Evolutionary conservation across 768 basidiomycete genomes (phyloP), one percentile per base, ranked within the genome.

Genomic region (Suillus subluteus): DNA sequence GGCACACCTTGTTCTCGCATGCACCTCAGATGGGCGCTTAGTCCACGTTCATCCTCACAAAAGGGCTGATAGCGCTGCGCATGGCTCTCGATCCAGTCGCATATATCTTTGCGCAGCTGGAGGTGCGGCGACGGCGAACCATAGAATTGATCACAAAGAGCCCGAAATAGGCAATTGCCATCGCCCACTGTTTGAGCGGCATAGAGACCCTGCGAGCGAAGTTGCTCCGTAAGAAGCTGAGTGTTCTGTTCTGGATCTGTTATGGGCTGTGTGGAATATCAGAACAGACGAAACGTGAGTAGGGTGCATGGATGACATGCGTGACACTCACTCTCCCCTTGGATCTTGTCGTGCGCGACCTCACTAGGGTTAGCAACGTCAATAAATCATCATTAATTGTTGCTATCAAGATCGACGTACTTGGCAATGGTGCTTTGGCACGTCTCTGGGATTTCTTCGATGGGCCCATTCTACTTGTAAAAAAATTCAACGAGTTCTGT

Each of bases 131-230:
- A 84, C 15, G 89, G 87, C 3, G 90, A 83, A 67, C 95, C 95
- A 70, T 90, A 88, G 21, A 95, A 82, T 76, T 97, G 95, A 79
- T 97, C 95, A 56, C 91, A 89, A 64, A 96, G 83, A 0, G 95
- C 94, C 56, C 95, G 90, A 79, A 96, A 98, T 69, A 98, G 87
- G 78, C 95, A 98, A 79, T 96, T 97, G 58, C 96, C 95, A 77
- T 97, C 92, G 62, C 94, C 95, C 52, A 94, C 78, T 21, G 92
- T 96, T 69, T 88, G 83, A 4, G 92, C 92, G n/a, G 95, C 91
- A 75, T 96, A 96, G 11, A 96, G 82, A 3, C 94, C 94, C 62
- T 95, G 80, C 6, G 87, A 83, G 59, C 87, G 86, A 46, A 97
- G 87, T 79, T 96, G 93, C 63, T 83, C 81, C 7, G 83, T 87